phyloP scores from a whole-genome alignment of 2,329 filamentous ascomycete species.

The Ascochyta clinopodiicola region DNA sequence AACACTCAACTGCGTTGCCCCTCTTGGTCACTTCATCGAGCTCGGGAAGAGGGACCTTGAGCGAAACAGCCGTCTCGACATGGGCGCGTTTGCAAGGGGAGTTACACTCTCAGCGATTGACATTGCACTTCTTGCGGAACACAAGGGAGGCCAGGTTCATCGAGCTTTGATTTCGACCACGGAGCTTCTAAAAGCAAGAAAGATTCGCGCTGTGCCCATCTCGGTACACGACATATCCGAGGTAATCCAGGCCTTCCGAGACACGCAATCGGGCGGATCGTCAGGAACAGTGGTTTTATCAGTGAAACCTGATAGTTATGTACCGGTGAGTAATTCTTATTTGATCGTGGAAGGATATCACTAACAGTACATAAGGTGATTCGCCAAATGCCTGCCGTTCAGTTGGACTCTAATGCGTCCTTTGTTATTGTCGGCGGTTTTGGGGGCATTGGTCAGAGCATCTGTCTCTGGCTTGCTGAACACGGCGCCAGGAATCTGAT shows the following conservation, averaged over 20 bases:
- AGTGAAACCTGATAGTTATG: neutral
- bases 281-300: conserved; percentile 1
- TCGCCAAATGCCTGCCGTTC: no score
- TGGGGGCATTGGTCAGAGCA: neutral
- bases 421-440: no score
- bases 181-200: neutral
- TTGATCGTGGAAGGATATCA: no score
- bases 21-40: conserved; percentile 30
- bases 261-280: neutral
- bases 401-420: no score
- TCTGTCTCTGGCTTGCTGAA: conserved; percentile 14
- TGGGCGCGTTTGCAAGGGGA: conserved; percentile 24
- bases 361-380: no score
- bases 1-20: conserved; percentile 55
- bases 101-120: conserved; percentile 34
- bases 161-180: neutral
- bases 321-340: neutral
- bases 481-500: neutral
- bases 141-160: conserved; percentile 19
- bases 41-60: conserved; percentile 17
- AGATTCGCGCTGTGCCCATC: neutral
- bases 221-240: conserved; percentile 2
- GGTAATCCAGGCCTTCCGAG: conserved; percentile 1
- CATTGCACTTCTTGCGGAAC: conserved; percentile 49
- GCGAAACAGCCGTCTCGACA: conserved; percentile 20